A percentile compares a stretch with the other conserved stretches of the same genome.
Conservation (phyloP, 2,329 filamentous ascomycete genomes). For the Epichloe scottii region DNA sequence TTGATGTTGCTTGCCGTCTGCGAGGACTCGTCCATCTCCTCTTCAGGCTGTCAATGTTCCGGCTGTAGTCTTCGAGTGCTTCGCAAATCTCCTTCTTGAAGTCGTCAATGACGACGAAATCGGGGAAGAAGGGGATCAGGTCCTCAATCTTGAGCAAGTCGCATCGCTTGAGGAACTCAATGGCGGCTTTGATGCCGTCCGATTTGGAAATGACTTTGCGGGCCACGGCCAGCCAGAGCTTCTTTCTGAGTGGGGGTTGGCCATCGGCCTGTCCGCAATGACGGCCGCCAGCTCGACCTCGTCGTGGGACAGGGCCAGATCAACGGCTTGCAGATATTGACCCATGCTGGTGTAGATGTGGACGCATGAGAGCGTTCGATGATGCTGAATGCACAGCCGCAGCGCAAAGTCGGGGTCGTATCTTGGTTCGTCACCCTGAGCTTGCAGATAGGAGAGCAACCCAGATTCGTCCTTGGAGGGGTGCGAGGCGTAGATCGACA, state of each 20-base stretch:
- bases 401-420: slow-evolving; percentile 96
- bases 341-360: slow-evolving; percentile 97
- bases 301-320: slow-evolving; percentile 79
- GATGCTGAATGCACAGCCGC: slow-evolving; percentile 86
- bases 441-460: slow-evolving; percentile 78
- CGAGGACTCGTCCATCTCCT: slow-evolving; percentile 92
- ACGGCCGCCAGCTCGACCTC: slow-evolving; percentile 81
- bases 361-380: slow-evolving; percentile 84
- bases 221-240: slow-evolving; percentile 89
- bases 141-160: slow-evolving; percentile 92
- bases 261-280: slow-evolving; percentile 76
- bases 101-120: slow-evolving; percentile 97
- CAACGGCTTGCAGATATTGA: slow-evolving; percentile 85
- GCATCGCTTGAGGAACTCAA: slow-evolving; percentile 85
- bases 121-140: slow-evolving; percentile 93
- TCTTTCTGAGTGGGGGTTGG: slow-evolving; percentile 75
- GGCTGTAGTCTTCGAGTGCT: slow-evolving; percentile 84
- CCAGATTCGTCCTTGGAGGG: slow-evolving; percentile 72
- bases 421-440: slow-evolving; percentile 71
- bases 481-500: slow-evolving; percentile 89
- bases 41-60: slow-evolving; percentile 77
- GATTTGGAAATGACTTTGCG: slow-evolving; percentile 84
- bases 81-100: slow-evolving; percentile 97
- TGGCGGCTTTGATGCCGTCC: slow-evolving; percentile 81
- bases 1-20: slow-evolving; percentile 85